Evolutionary conservation across 805 yeast genomes (phyloP), one percentile per base, ranked within the genome.

Genomic region (Maudiozyma serrabonitensis): DNA sequence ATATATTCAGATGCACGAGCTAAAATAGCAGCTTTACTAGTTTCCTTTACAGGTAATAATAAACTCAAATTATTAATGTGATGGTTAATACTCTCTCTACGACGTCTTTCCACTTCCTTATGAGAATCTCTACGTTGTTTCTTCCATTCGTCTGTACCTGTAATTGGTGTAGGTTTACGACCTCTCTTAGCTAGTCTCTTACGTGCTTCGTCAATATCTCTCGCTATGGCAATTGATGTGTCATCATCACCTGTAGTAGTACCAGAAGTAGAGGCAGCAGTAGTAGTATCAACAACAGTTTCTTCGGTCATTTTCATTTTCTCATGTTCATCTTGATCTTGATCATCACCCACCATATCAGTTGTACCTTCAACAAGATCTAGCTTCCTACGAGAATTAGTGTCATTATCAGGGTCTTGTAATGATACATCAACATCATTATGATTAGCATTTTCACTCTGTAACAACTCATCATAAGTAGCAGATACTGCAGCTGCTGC

Each of bases 81-180:
- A 41, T 75, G 71, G 68, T 88, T 90, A 63, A 90, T 90, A 44
- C 82, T 79, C 64, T 89, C 95, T 62, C 97, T 79, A 68, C 97
- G 79, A 58, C 96, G 80, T 63, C 95, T 78, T 70, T 90, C 97
- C 21, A 90, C 97, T 69, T 90, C 96, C 69, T 89, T 90, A 72
- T 93, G 99, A 68, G 88, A 90, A 59, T 87, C 87, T 60, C 85
- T 82, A 60, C 96, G 81, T 63, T 81, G 80, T 50, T 60, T 59
- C 47, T 59, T 58, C 67, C 67, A 60, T 48, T 59, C 64, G 8
- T 60, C 64, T 6, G 66, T 56, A 21, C 66, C 65, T 13, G 65
- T 52, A 6, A 54, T 54, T 3, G 62, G 56, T n/a, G 60, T 56
- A 2, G 62, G 54, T 50, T 58, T 63, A 31, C 67, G 60, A 6